phyloP scores from a whole-genome alignment of 2,329 filamentous ascomycete species.

The Magnaporthiopsis incrustans region DNA sequence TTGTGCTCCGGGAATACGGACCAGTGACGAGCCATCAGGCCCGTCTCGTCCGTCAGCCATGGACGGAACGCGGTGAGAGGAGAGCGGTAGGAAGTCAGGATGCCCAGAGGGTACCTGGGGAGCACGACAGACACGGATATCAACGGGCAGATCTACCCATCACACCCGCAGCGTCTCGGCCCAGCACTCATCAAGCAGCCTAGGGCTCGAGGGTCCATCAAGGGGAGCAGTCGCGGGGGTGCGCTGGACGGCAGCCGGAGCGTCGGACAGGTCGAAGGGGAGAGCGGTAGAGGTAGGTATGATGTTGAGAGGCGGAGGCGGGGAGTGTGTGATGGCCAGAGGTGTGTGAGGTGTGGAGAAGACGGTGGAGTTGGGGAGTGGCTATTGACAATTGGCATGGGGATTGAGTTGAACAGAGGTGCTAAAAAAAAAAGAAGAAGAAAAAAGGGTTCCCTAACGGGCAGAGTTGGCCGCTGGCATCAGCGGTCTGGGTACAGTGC shows the following conservation, averaged over 20 bases:
- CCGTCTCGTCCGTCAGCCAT: constrained; percentile 38
- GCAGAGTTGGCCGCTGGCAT: neutral
- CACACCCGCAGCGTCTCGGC: constrained; percentile 3
- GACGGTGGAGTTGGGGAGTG: neutral
- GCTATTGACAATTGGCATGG: neutral
- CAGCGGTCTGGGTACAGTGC: neutral
- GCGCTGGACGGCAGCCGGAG: neutral
- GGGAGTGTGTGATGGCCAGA: neutral
- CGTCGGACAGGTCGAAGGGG: neutral
- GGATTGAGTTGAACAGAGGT: neutral
- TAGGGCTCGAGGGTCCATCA: constrained; percentile 1
- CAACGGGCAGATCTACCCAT: constrained; percentile 7
- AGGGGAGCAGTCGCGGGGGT: neutral
- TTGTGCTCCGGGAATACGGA: constrained; percentile 30
- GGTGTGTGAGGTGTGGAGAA: neutral
- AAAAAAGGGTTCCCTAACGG: neutral
- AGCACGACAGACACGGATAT: constrained; percentile 1
- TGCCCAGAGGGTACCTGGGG: constrained; percentile 1
- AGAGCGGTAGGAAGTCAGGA: neutral
- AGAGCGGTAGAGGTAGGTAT: neutral
- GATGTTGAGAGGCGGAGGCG: neutral
- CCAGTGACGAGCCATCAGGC: constrained; percentile 70
- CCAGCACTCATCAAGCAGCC: constrained; percentile 1
- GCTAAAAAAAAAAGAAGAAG: neutral
- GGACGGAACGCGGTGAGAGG: constrained; percentile 31